Evolutionary conservation across 352 stramenopile genomes (phyloP).

Genomic region (Phytophthora sansomeana): DNA sequence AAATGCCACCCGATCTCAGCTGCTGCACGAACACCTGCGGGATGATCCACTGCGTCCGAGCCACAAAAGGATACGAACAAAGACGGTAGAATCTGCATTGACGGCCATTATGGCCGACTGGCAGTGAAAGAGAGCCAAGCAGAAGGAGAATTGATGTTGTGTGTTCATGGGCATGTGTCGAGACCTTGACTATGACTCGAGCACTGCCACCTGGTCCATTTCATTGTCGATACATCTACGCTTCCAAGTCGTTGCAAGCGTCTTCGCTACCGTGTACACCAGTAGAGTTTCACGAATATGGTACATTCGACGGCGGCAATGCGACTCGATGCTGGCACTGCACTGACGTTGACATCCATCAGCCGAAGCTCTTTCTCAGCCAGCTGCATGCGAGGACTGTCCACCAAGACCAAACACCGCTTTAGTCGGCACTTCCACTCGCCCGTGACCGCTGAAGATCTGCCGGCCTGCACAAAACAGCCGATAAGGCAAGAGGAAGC

Average conservation of each 20-base stretch:
- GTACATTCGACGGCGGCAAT: too few species aligned
- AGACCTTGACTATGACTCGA: background rate
- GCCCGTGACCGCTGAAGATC: conserved; percentile 20
- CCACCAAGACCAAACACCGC: conserved; percentile 13
- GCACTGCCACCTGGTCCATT: background rate
- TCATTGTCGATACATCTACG: background rate
- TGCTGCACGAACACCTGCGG: conserved; percentile 25
- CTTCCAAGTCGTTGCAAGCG: too few species aligned
- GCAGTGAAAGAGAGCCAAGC: conserved; percentile 2
- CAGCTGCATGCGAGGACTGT: conserved; percentile 27
- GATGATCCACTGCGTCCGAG: conserved; percentile 16
- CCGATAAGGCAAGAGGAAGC: conserved; percentile 13
- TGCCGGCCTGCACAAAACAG: background rate
- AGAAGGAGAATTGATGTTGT: background rate
- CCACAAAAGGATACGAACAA: conserved; percentile 30
- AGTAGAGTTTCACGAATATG: too few species aligned
- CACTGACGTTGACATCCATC: conserved; percentile 21
- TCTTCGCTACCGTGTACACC: too few species aligned
- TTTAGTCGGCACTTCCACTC: conserved; percentile 23
- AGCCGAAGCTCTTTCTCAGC: conserved; percentile 35
- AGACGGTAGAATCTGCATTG: conserved; percentile 15
- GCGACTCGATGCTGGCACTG: background rate
- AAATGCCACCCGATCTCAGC: conserved; percentile 32
- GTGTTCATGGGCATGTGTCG: background rate
- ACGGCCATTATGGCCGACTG: background rate